Conservation (phyloP, 2,329 filamentous ascomycete genomes). For the Tricladium varicosporioides region DNA sequence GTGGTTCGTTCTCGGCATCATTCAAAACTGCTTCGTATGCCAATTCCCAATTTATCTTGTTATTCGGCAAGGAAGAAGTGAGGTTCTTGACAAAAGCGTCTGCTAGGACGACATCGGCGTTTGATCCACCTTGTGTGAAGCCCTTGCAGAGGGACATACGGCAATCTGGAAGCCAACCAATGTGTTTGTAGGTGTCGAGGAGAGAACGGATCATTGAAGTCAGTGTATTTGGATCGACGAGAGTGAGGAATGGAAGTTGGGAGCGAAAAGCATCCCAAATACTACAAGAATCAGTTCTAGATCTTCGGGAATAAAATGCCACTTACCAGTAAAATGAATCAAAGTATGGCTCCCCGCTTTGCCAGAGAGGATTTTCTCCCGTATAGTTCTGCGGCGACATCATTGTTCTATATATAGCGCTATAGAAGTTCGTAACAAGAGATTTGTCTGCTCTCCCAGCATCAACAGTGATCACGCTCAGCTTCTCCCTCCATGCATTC, state of each 20-base stretch:
- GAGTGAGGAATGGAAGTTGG: conserved; percentile 66
- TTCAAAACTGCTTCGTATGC: conserved; percentile 71
- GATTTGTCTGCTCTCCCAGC: conserved; percentile 49
- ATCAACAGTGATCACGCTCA: conserved; percentile 56
- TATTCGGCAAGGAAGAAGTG: conserved; percentile 13
- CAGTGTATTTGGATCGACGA: conserved; percentile 64
- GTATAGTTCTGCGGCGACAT: conserved; percentile 73
- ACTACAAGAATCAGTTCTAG: conserved; percentile 39
- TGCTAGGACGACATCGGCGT: conserved; percentile 67
- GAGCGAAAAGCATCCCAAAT: conserved; percentile 72
- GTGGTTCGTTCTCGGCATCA: conserved; percentile 50
- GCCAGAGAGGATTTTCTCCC: conserved; percentile 68
- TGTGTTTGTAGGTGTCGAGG: conserved; percentile 68
- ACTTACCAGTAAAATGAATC: conserved; percentile 63
- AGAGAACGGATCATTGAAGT: conserved; percentile 67
- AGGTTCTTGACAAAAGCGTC: conserved; percentile 70
- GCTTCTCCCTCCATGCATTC: conserved; percentile 57
- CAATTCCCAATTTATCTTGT: conserved; percentile 63
- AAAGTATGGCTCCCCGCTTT: conserved; percentile 67
- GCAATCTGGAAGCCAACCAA: conserved; percentile 43
- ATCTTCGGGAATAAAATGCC: neutral
- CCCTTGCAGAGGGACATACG: conserved; percentile 72
- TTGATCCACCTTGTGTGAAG: conserved; percentile 72
- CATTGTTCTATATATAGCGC: conserved; percentile 67
- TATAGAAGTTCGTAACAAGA: conserved; percentile 64